Evolutionary conservation across 1,284 basidiomycete species (phyloP).

Genomic region (Veloboletus limbatus): DNA sequence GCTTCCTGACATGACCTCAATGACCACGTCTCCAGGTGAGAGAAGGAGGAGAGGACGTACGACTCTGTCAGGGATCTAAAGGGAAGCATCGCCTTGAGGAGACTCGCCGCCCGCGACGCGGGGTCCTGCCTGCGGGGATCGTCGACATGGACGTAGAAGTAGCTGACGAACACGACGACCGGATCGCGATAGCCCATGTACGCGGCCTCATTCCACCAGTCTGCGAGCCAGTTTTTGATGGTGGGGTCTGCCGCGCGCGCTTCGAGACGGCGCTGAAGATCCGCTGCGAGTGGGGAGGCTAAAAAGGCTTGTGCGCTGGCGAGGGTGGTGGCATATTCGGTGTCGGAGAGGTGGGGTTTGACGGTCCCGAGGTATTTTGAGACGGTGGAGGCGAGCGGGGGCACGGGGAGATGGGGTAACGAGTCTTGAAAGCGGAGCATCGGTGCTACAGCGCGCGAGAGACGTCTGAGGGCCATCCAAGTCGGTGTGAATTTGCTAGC

Average conservation of each 20-base stretch:
- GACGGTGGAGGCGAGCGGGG: constrained; percentile 76
- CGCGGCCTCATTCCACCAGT: constrained; percentile 98
- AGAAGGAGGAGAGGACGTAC: constrained; percentile 41
- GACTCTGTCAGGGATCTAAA: constrained; percentile 82
- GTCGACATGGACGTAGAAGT: constrained; percentile 89
- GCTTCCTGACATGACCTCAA: constrained; percentile 46
- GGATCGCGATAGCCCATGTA: constrained; percentile 87
- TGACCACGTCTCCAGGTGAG: too few relatives aligned
- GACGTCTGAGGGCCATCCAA: too few relatives aligned
- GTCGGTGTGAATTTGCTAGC: too few relatives aligned
- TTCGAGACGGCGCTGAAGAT: constrained; percentile 81
- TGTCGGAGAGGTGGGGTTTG: constrained; percentile 67
- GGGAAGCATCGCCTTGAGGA: constrained; percentile 80
- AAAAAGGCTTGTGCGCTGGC: constrained; percentile 69
- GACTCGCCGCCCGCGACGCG: constrained; percentile 70
- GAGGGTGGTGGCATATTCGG: constrained; percentile 61
- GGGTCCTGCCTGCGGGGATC: constrained; percentile 58
- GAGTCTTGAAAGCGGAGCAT: constrained; percentile 82
- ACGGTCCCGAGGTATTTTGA: constrained; percentile 86
- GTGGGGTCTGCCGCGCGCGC: constrained; percentile 63
- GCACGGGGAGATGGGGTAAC: constrained; percentile 83
- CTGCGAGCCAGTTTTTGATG: constrained; percentile 82
- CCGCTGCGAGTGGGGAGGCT: constrained; percentile 63
- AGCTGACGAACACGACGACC: constrained; percentile 92
- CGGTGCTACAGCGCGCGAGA: constrained; percentile 52